A percentile compares a stretch with the other conserved stretches of the same genome.
phyloP scores from a whole-genome alignment of 1,139 yeast genomes.

The Taphrina flavorubra region DNA sequence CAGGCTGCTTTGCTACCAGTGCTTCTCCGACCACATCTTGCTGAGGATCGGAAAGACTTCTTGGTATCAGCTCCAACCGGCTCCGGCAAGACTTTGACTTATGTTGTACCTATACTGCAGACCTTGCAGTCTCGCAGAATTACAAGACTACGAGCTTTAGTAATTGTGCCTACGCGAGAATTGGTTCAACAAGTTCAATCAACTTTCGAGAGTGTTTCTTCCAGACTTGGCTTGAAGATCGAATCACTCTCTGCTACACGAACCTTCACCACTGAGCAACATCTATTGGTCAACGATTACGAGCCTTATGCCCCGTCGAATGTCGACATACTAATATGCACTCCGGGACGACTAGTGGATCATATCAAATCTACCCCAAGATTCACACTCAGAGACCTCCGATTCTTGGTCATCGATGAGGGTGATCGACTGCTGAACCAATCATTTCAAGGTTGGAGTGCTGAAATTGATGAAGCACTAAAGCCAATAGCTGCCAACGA shows the following conservation, averaged over 20 bases:
- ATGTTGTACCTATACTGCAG: conserved; percentile 77
- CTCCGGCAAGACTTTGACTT: conserved; percentile 93
- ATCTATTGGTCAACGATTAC: conserved; percentile 52
- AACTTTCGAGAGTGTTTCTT: conserved; percentile 65
- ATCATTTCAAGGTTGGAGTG: conserved; percentile 89
- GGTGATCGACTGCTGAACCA: conserved; percentile 92
- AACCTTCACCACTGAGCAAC: conserved; percentile 70
- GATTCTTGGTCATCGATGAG: conserved; percentile 85
- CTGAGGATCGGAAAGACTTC: conserved; percentile 62
- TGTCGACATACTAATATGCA: conserved; percentile 72
- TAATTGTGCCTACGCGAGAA: conserved; percentile 89
- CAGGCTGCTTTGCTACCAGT: conserved; percentile 71
- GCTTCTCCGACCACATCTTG: conserved; percentile 59
- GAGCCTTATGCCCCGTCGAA: conserved; percentile 56
- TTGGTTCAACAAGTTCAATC: conserved; percentile 78
- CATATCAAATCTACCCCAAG: conserved; percentile 60
- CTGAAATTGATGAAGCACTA: conserved; percentile 54
- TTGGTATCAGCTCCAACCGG: conserved; percentile 95
- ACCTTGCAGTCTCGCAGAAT: conserved; percentile 66
- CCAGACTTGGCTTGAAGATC: conserved; percentile 69
- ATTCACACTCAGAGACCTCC: conserved; percentile 56
- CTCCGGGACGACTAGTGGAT: conserved; percentile 95
- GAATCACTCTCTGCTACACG: conserved; percentile 66
- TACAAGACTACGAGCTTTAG: conserved; percentile 74
- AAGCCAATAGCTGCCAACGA: conserved; percentile 18